Base-by-base conservation (phyloP, 176 grass and related monocot genomes). In the Zizania latifolia region DNA sequence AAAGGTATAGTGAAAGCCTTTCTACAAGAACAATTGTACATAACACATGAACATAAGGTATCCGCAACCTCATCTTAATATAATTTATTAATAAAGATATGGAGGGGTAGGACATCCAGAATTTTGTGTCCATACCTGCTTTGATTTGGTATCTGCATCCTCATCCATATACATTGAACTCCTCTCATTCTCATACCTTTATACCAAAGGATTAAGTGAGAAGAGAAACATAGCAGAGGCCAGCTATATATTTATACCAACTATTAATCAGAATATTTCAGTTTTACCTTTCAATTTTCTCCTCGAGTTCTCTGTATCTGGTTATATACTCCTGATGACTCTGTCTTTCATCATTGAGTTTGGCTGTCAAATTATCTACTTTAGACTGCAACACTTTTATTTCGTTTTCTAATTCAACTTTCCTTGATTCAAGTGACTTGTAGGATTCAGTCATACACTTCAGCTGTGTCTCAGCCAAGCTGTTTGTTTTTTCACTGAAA, bases 391-490 rank as follows among this genome's bases (percentile, higher is more conserved):
- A 60, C 33, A 71, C 54, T 70, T 79, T 43, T 68, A 95, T 81
- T 81, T 99, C 96, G 55, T 76, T 79, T 74, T 99, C 96, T 44
- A 99, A 69, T 81, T 95, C 87, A 78, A 66, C 12, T 80, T 88
- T 90, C 37, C 77, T 90, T 72, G 86, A 84, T 84, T 99, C 96
- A 62, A 99, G 82, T 37, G 83, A 62, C 24, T 95, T 95, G 81
- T 99, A 99, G 6, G 92, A 95, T 85, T 95, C 92, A 38, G 85
- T 85, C 96, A 99, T 99, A 76, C 96, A 99, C 48, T 85, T 99
- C 83, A 99, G 68, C 37, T 99, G 96, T 62, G 96, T 99, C 55
- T 95, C 96, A 81, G 83, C 82, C 56, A 99, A 89, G 77, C 92
- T 94, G 80, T 99, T 99, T 86, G 87, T 85, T 77, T 90, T 99